Evolutionary conservation across 257 asterid genomes (phyloP).

Genomic region (Solanum ossicruentum): DNA sequence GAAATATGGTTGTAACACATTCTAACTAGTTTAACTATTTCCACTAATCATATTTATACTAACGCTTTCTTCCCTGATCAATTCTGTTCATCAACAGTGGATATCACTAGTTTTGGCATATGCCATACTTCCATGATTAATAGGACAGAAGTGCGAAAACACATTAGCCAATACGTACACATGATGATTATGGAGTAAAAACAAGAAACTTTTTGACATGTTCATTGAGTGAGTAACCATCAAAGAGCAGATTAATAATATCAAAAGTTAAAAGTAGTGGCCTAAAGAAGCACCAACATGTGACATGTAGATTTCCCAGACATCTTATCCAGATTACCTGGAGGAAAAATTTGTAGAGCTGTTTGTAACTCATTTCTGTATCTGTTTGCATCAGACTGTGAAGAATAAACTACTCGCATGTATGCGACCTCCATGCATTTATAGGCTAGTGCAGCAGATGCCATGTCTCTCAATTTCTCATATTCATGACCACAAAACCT

Average conservation of each 20-base stretch:
- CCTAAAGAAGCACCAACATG: background rate
- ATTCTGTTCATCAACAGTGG: background rate
- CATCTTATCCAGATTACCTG: background rate
- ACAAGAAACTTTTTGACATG: background rate
- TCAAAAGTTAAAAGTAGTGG: background rate
- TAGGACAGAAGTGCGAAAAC: background rate
- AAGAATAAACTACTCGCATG: constrained; percentile 9
- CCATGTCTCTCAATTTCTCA: constrained; percentile 14
- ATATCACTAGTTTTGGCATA: background rate
- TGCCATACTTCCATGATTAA: background rate
- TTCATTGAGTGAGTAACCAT: background rate
- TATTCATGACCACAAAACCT: constrained; percentile 10
- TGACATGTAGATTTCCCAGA: background rate
- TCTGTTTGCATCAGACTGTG: background rate
- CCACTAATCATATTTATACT: background rate
- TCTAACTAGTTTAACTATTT: background rate
- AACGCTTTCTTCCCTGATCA: background rate
- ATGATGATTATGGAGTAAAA: background rate
- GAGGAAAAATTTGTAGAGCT: constrained; percentile 2
- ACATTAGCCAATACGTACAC: background rate
- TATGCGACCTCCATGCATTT: constrained; percentile 15
- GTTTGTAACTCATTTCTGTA: constrained; percentile 9
- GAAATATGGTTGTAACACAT: background rate
- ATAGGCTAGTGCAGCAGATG: constrained; percentile 16
- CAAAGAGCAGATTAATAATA: background rate